Base-by-base conservation (phyloP, 169 alveolate genomes). In the Cryptosporidium canis region DNA sequence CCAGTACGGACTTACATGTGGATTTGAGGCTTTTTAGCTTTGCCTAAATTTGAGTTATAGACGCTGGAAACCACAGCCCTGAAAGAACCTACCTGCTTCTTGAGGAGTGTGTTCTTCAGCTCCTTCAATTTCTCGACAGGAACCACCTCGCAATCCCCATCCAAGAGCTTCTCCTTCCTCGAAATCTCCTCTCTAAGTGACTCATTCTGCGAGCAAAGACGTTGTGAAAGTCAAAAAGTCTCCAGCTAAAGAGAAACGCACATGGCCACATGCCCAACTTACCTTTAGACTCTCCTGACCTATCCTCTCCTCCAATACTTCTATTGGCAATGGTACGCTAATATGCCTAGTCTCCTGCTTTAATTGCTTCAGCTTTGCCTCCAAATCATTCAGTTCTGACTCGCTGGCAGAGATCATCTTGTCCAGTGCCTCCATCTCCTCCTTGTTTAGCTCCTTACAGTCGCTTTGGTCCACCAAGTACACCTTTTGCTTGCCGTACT, bases 401-500 rank as follows among this genome's bases (percentile, higher is more conserved):
- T 77, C 87, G 18, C 18, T 14, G 5, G 2, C 16, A 4, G 64
- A 77, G 37, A 77, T 77, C 9, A 39, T 41, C 39, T 77, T 77
- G 48, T 77, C 87, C 35, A 77, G 58, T n/a, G 35, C 72, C 33
- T 55, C 87, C 71, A 77, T 77, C 33, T 77, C 87, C 21, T 77
- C 87, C 44, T 77, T 77, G 37, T 77, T 77, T 2, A 77, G 27
- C 51, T 77, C 83, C 63, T 91, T 66, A 55, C 83, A 85, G 31
- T 83, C 87, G 16, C 93, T 92, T 68, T 94, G 94, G 53, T 94
- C 92, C n/a, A 94, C 68, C 35, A 94, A 64, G 58, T 94, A 94
- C 18, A 94, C 93, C 87, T 94, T 94, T 31, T 94, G 95, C 53
- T 94, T 94, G 27, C 96, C 96, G 55, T 94, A 94, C 37, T 94